phyloP scores from a whole-genome alignment of 1,139 yeast species.

The Hyphopichia wangnamkhiaoensis region DNA sequence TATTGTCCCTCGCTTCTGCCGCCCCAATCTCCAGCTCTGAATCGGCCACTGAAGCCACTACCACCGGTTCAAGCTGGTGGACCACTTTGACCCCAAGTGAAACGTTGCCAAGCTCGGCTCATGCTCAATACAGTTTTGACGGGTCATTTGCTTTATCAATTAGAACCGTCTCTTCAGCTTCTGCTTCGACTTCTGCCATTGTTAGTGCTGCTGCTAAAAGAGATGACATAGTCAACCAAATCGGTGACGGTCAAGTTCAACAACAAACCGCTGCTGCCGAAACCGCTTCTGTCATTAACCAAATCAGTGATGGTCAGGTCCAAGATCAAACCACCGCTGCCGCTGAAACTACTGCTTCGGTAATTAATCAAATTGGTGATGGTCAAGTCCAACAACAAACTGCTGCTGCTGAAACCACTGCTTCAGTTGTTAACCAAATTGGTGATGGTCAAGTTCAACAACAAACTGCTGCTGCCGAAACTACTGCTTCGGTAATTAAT shows the following conservation, averaged over 20 bases:
- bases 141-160: slow-evolving; percentile 32
- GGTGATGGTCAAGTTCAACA: slow-evolving; percentile 39
- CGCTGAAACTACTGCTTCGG: slow-evolving; percentile 21
- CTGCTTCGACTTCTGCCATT: slow-evolving; percentile 18
- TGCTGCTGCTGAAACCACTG: slow-evolving; percentile 14
- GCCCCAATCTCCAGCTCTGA: slow-evolving; percentile 4
- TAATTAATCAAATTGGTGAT: slow-evolving; percentile 24
- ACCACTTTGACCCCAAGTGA: slow-evolving; percentile 30
- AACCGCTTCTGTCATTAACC: slow-evolving; percentile 26
- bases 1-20: slow-evolving; percentile 3
- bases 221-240: slow-evolving; percentile 24
- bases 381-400: slow-evolving; percentile 28
- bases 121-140: slow-evolving; percentile 22
- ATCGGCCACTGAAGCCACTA: slow-evolving; percentile 16
- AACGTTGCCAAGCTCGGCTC: slow-evolving; percentile 17
- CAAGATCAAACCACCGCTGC: slow-evolving; percentile 36
- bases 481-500: slow-evolving; percentile 14
- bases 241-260: slow-evolving; percentile 45
- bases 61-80: slow-evolving; percentile 22
- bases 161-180: slow-evolving; percentile 17
- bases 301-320: slow-evolving; percentile 46
- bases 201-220: slow-evolving; percentile 18
- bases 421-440: slow-evolving; percentile 40
- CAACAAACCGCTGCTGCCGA: slow-evolving; percentile 32
- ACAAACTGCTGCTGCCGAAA: slow-evolving; percentile 25